Conservation (phyloP, 1,284 basidiomycete species). For the Tilletia caries region DNA sequence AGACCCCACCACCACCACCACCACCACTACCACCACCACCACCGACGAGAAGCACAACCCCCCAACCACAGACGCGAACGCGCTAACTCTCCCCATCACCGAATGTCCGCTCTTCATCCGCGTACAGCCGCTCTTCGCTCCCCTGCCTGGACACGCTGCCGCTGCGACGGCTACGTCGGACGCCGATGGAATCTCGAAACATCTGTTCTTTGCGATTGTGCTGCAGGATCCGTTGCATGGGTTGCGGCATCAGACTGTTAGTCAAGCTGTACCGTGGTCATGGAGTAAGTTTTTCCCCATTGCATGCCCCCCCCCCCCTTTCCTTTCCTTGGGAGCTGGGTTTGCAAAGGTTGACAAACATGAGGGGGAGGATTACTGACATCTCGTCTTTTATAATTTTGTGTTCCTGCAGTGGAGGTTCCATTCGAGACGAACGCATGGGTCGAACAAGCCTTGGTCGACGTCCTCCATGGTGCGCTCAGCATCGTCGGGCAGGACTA, state of each 20-base stretch:
- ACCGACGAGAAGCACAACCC: no score
- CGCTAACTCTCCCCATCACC: constrained; percentile 65
- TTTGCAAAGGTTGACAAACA: not conserved
- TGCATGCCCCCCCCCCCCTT: not conserved
- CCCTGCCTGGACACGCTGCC: constrained; percentile 24
- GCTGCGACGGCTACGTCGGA: not conserved
- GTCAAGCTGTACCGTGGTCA: constrained; percentile 42
- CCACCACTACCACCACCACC: no score
- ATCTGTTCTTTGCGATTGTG: constrained; percentile 43
- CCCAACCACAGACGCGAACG: not conserved
- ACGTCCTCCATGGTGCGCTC: constrained; percentile 46
- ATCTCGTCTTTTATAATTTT: not conserved
- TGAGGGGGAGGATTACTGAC: not conserved
- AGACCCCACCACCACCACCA: no score
- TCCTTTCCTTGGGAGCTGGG: no score
- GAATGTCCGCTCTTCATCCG: constrained; percentile 89
- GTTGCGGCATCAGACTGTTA: constrained; percentile 43
- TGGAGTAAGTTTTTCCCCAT: constrained; percentile 40
- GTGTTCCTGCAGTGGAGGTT: constrained; percentile 33
- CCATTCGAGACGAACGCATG: constrained; percentile 46
- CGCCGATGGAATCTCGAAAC: constrained; percentile 15
- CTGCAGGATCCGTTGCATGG: constrained; percentile 45
- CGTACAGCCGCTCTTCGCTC: constrained; percentile 67
- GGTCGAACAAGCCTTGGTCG: constrained; percentile 50
- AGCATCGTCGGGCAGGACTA: constrained; percentile 37